phyloP scores from a whole-genome alignment of 2,329 filamentous ascomycete species.

The Fusarium pseudocircinatum region DNA sequence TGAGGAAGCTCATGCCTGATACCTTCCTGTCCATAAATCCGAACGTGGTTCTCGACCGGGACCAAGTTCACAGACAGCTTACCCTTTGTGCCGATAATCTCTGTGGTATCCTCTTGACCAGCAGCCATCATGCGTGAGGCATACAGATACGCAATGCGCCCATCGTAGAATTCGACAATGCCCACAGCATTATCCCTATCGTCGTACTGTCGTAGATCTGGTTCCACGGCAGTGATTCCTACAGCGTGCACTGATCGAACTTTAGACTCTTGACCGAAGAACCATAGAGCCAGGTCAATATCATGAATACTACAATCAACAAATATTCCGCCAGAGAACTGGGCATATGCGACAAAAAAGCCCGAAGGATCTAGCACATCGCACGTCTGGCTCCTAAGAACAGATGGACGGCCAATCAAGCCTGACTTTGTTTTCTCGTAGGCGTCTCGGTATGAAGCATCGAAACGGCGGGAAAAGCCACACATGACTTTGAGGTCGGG shows the following conservation, averaged over 20 bases:
- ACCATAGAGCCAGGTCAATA: slow-evolving; percentile 55
- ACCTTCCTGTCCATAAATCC: slow-evolving; percentile 58
- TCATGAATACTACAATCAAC: slow-evolving; percentile 77
- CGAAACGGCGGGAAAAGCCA: slow-evolving; percentile 24
- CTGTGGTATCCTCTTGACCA: slow-evolving; percentile 73
- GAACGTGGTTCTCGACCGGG: slow-evolving; percentile 63
- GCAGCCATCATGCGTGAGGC: slow-evolving; percentile 73
- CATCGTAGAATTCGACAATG: slow-evolving; percentile 71
- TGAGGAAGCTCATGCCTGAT: slow-evolving; percentile 67
- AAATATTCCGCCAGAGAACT: slow-evolving; percentile 74
- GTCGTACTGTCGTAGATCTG: slow-evolving; percentile 41
- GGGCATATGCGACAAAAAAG: slow-evolving; percentile 74
- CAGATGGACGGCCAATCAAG: slow-evolving; percentile 66
- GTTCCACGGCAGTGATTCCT: slow-evolving; percentile 44
- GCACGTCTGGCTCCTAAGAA: slow-evolving; percentile 73
- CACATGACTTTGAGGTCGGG: slow-evolving; percentile 71
- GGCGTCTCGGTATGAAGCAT: slow-evolving; percentile 67
- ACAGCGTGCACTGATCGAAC: slow-evolving; percentile 43
- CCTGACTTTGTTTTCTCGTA: slow-evolving; percentile 61
- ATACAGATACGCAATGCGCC: slow-evolving; percentile 72
- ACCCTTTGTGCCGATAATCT: slow-evolving; percentile 73
- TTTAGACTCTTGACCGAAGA: slow-evolving; percentile 43
- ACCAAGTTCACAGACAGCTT: slow-evolving; percentile 68
- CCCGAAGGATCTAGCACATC: slow-evolving; percentile 72
- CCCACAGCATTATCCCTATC: slow-evolving; percentile 53